Conservation (phyloP, 2,329 filamentous ascomycete species). For the Fusarium fujikuroi region DNA sequence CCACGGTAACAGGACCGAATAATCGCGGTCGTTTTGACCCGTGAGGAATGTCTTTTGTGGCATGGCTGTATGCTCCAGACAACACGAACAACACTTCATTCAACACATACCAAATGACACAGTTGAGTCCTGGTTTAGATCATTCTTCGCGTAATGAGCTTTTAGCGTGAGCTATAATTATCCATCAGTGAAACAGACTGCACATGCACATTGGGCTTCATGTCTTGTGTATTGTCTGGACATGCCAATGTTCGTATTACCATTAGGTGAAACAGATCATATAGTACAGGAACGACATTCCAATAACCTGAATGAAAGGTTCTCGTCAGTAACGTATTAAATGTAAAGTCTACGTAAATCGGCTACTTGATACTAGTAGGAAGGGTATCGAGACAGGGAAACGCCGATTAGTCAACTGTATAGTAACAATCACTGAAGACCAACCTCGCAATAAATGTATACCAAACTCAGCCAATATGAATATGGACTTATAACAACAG, state of each 20-base stretch:
- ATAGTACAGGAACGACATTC: background rate
- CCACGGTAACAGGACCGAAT: conserved; percentile 29
- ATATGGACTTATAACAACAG: background rate
- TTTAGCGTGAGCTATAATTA: conserved; percentile 24
- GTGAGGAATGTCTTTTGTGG: conserved; percentile 27
- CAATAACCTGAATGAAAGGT: background rate
- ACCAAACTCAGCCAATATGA: background rate
- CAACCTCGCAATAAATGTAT: background rate
- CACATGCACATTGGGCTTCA: conserved; percentile 12
- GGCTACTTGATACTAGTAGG: background rate
- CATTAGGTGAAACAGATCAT: background rate
- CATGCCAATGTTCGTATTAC: background rate
- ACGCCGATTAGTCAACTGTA: background rate
- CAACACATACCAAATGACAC: conserved; percentile 17
- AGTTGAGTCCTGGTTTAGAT: background rate
- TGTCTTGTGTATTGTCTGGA: background rate
- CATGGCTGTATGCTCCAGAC: background rate
- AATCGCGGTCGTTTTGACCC: conserved; percentile 7
- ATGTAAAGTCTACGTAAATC: background rate
- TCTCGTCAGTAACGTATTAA: background rate
- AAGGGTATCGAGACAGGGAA: no score
- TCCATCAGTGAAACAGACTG: conserved; percentile 5
- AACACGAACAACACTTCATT: conserved; percentile 4
- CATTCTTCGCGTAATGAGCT: background rate
- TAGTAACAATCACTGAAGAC: background rate